These are phyloP conservation scores for Parasitella parasitica DNA, from an alignment of 371 early-diverging fungal genomes.

Conservation along the genomic window DNA sequence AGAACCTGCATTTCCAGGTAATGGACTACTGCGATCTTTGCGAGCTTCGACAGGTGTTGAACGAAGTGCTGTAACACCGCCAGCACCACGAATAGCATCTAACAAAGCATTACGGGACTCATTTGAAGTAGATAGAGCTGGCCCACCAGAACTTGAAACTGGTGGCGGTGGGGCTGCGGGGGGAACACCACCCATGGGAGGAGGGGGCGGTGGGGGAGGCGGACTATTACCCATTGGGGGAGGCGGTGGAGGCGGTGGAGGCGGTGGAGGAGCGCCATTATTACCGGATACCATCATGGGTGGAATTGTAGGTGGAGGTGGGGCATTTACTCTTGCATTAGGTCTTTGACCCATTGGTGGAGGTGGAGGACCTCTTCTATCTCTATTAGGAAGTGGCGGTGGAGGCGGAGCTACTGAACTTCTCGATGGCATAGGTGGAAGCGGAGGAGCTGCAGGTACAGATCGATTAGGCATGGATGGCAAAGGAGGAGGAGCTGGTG, in stretches of 20 bases:
- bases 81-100: slow-evolving; percentile 44
- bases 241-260: slow-evolving; percentile 17
- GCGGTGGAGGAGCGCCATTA: neutral
- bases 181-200: slow-evolving; percentile 1
- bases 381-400: slow-evolving; percentile 34
- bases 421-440: slow-evolving; percentile 24
- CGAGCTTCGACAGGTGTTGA: slow-evolving; percentile 29
- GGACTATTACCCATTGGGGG: slow-evolving; percentile 15
- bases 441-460: slow-evolving; percentile 10
- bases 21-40: slow-evolving; percentile 33
- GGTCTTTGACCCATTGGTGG: slow-evolving; percentile 24
- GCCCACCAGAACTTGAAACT: neutral
- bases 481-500: slow-evolving; percentile 24
- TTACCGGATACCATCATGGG: neutral
- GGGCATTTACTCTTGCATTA: neutral
- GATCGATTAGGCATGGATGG: slow-evolving; percentile 3
- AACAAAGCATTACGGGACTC: slow-evolving; percentile 36
- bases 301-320: slow-evolving; percentile 33
- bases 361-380: slow-evolving; percentile 33
- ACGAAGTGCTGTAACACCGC: slow-evolving; percentile 34
- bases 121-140: slow-evolving; percentile 11
- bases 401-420: slow-evolving; percentile 27
- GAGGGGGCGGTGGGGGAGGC: slow-evolving; percentile 12
- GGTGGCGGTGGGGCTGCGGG: slow-evolving; percentile 20
- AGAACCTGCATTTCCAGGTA: slow-evolving; percentile 1